Conservation (phyloP, 345 rosid species). For the Syzygium aqueum region DNA sequence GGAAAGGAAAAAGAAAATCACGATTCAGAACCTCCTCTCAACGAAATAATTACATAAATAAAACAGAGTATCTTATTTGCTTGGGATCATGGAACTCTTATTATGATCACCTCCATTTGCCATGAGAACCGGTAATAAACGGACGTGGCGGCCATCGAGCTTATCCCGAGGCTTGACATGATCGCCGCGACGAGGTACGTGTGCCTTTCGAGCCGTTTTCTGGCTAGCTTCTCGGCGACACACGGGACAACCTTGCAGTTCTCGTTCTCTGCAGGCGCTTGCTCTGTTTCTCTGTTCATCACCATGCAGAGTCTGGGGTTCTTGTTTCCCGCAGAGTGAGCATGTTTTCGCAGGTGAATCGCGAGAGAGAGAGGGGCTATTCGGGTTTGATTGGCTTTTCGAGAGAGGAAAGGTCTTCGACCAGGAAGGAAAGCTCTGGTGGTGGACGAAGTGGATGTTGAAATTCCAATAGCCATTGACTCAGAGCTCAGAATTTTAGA, state of each 20-base stretch:
- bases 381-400: background rate
- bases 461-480: background rate
- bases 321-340: background rate
- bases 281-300: background rate
- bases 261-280: background rate
- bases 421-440: background rate
- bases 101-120: constrained; percentile 42
- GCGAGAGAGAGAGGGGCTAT: background rate
- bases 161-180: constrained; percentile 48
- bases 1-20: background rate
- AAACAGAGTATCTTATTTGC: background rate
- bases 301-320: background rate
- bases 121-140: constrained; percentile 56
- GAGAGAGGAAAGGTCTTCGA: background rate
- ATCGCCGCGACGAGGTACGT: constrained; percentile 51
- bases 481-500: background rate
- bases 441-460: background rate
- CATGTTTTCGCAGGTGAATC: background rate
- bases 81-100: background rate
- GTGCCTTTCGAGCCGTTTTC: constrained; percentile 34
- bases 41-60: background rate
- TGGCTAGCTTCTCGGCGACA: constrained; percentile 21
- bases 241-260: background rate
- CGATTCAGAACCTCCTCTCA: background rate
- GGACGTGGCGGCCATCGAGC: constrained; percentile 45